Percentiles rank a stretch among this genome's conserved stretches.
Conservation (phyloP, 225 moss, liverwort and hornwort genomes). For the Asterella californica region DNA sequence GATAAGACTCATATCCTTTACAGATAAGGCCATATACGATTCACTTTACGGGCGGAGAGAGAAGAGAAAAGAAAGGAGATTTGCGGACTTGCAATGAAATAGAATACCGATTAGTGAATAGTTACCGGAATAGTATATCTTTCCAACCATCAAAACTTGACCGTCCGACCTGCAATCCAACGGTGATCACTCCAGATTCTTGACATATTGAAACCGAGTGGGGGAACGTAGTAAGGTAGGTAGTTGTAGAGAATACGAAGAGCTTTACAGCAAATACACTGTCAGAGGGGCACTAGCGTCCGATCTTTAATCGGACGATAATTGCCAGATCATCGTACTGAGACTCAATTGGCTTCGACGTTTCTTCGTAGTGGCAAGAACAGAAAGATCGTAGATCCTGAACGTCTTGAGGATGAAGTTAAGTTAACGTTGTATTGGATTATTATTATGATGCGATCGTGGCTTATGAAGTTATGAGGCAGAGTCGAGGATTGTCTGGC, state of each 20-base stretch:
- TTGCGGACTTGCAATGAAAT: background rate
- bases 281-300: background rate
- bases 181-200: background rate
- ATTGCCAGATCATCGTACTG: background rate
- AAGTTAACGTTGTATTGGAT: too few species aligned
- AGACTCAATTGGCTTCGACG: background rate
- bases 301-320: background rate
- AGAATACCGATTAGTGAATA: background rate
- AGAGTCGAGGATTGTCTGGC: background rate
- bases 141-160: background rate
- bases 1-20: slow-evolving; percentile 11
- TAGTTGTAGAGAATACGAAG: background rate
- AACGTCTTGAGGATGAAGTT: too few species aligned
- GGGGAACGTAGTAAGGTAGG: background rate
- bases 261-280: background rate
- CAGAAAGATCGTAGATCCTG: too few species aligned
- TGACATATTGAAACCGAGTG: background rate
- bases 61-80: background rate
- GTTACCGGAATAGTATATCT: background rate
- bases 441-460: too few species aligned
- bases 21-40: slow-evolving; percentile 1
- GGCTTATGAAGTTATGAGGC: too few species aligned
- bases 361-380: too few species aligned
- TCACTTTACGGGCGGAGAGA: background rate
- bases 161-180: background rate